phyloP scores from a whole-genome alignment of 768 basidiomycete genomes.

The Russula olivacea region DNA sequence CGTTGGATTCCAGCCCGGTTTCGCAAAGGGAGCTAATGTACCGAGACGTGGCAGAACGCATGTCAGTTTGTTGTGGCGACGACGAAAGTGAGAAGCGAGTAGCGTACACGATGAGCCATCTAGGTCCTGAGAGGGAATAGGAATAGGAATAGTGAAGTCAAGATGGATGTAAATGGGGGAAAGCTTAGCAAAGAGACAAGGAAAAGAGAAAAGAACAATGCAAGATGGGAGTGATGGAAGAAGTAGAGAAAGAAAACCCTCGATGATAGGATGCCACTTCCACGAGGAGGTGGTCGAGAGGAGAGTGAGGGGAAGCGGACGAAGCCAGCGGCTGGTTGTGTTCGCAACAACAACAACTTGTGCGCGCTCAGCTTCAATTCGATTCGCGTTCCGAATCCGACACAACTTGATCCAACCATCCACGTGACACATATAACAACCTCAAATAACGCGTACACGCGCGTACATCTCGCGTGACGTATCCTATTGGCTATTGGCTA shows the following conservation, averaged over 20 bases:
- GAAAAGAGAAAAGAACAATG: constrained; percentile 19
- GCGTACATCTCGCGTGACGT: constrained; percentile 21
- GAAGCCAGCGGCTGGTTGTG: constrained; percentile 26
- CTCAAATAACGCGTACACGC: constrained; percentile 26
- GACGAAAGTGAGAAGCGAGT: background rate
- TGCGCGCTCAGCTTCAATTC: background rate
- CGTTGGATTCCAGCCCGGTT: constrained; percentile 59
- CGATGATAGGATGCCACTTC: constrained; percentile 17
- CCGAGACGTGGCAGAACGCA: constrained; percentile 8
- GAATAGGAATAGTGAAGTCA: constrained; percentile 20
- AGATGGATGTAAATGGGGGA: constrained; percentile 9
- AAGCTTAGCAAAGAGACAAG: constrained; percentile 14
- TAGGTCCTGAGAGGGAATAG: constrained; percentile 19
- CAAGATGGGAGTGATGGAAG: constrained; percentile 7
- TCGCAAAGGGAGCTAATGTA: constrained; percentile 56
- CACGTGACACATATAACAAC: constrained; percentile 24
- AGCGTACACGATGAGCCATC: constrained; percentile 26
- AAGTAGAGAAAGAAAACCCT: background rate
- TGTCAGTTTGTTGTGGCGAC: constrained; percentile 24
- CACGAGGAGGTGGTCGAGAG: constrained; percentile 11
- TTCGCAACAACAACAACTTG: constrained; percentile 16
- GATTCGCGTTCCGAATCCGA: background rate
- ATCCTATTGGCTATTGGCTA: background rate
- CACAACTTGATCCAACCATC: constrained; percentile 18
- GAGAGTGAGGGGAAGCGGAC: constrained; percentile 15